Conservation (phyloP, 2,329 filamentous ascomycete genomes). For the Aspergillus ochraceoroseus region DNA sequence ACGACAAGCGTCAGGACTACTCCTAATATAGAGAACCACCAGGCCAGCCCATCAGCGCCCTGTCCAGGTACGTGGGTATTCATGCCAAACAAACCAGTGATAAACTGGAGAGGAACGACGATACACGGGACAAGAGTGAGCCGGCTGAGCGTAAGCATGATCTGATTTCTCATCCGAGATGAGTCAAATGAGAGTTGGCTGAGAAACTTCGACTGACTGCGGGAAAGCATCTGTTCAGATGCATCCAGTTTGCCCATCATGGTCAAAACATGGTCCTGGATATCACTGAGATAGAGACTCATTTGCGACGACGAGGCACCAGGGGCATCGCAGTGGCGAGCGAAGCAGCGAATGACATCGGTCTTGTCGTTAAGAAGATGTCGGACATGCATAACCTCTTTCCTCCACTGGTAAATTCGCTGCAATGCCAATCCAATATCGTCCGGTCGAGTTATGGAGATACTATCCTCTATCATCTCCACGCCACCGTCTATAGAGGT, state of each 20-base stretch:
- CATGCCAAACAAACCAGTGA: constrained; percentile 56
- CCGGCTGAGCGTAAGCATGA: constrained; percentile 80
- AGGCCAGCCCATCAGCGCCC: constrained; percentile 25
- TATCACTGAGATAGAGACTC: constrained; percentile 86
- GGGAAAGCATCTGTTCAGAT: constrained; percentile 90
- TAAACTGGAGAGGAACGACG: constrained; percentile 82
- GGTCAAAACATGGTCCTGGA: constrained; percentile 94
- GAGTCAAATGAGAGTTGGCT: constrained; percentile 86
- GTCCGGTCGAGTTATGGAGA: constrained; percentile 81
- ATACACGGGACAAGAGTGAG: constrained; percentile 87
- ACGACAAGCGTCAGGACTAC: constrained; percentile 34
- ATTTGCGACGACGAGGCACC: constrained; percentile 90
- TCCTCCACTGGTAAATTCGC: constrained; percentile 78
- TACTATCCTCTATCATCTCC: constrained; percentile 84
- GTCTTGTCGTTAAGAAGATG: constrained; percentile 89
- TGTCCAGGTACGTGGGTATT: constrained; percentile 41
- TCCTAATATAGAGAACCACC: constrained; percentile 43
- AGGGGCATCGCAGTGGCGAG: constrained; percentile 90
- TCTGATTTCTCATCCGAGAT: constrained; percentile 75
- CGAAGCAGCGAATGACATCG: constrained; percentile 90
- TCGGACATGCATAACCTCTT: constrained; percentile 84
- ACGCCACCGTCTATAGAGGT: constrained; percentile 75
- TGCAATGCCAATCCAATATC: constrained; percentile 80
- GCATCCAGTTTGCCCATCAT: constrained; percentile 93
- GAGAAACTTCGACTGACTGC: constrained; percentile 87